Evolutionary conservation across 2,329 filamentous ascomycete genomes (phyloP), one percentile per base, ranked within the genome.

Genomic region (Myrmaecium sp.): DNA sequence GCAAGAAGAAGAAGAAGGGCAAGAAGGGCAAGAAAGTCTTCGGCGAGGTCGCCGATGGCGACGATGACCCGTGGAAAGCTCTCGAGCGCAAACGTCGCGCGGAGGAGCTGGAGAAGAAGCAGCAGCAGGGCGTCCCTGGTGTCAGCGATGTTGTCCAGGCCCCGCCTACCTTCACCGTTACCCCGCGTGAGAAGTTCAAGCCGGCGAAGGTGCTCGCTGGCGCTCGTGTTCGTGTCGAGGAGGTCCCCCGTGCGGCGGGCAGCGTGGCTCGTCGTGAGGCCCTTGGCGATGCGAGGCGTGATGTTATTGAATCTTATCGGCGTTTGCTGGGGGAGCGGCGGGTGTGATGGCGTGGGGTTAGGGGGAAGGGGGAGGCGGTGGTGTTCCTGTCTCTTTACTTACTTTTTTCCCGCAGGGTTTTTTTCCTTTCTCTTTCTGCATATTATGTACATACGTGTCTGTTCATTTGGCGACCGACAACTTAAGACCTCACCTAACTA

Each of bases 51-150:
- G 60, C 58, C 14, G 60, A 62, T 21, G 62, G 72, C 27, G 67
- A 72, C 6, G 71, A 74, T 23, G 80, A 86, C 48, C 79, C 81
- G 1, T 92, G 81, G 81, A 71, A 67, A 22, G 69, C 69, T 33
- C 51, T 93, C 36, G 74, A 75, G 46, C 63, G 31, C 33, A 48
- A 64, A 46, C 32, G 47, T 9, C 43, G 43, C 25, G 71, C 71
- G 54, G 60, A 72, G 30, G 71, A 68, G 14, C n/a, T n/a, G n/a
- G 66, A 69, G 37, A 40, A 46, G 4, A 51, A 47, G 15, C n/a
- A n/a, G n/a, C n/a, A n/a, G n/a, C n/a, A n/a, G n/a, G n/a, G n/a
- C n/a, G n/a, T n/a, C n/a, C n/a, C n/a, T n/a, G 58, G 59, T 0
- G 28, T 65, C 25, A 52, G 62, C 34, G 62, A 68, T 47, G 62